Evolutionary conservation across 2,329 filamentous ascomycete species (phyloP), one percentile per base, ranked within the genome.

Genomic region (Pyricularia sp.): DNA sequence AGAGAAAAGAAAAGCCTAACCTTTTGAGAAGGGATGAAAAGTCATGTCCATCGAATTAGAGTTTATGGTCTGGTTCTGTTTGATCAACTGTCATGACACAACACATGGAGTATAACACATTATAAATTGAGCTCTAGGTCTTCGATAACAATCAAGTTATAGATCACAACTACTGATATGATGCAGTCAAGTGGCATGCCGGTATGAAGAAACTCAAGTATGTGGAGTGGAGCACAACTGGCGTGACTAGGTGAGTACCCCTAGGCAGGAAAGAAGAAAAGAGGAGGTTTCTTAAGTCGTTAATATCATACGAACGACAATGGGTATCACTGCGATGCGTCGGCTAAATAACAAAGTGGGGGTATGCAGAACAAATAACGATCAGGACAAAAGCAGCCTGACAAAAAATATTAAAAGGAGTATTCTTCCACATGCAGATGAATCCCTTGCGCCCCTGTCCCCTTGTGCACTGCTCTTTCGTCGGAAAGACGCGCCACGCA

Each of bases 381-480:
- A 65, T 28, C 10, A 12, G 9, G 26, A 11, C 17, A 30, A 65
- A 36, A 30, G 58, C 58, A 63, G 25, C 23, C 6, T 20, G 14
- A 63, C 25, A 17, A 6, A 6, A 20, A 70, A 69, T 71, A 59
- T 71, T 61, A 77, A 33, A 78, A 77, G 14, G 72, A 75, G 55
- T 88, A 89, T 74, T 89, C 86, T 71, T 89, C 87, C 0, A 85
- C 85, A 74, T 87, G 83, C 69, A 89, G 73, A 73, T 84, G 82
- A 59, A 89, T 88, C 0, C 87, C 87, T 74, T 89, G 87, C 0
- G 87, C 86, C 0, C 85, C 86, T 0, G 86, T 88, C 5, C 87
- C 87, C 75, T 89, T 89, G 73, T 89, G 87, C 26, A 89, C 86
- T 0, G 84, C 87, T 59, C 87, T 78, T 77, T 89, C 86, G 72